Evolutionary conservation across 192 early-diverging fungal species (phyloP).

Genomic region (Linnemannia elongata): DNA sequence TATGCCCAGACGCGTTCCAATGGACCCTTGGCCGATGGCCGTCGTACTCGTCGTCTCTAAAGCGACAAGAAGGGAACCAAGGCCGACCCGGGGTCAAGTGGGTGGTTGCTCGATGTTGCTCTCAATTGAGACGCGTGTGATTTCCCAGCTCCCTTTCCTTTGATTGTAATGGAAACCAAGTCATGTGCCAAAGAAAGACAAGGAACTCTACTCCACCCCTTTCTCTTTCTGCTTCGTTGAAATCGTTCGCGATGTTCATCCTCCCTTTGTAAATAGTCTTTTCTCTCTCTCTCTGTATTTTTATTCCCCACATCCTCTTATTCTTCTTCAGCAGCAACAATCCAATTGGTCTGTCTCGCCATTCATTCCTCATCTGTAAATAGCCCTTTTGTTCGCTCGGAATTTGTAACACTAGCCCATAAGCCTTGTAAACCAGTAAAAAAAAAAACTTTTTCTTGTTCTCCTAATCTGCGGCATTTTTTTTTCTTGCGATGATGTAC

Average conservation of each 20-base stretch:
- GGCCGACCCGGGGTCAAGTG: not conserved
- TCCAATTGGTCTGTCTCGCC: not conserved
- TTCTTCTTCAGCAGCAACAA: not conserved
- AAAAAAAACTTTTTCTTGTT: not conserved
- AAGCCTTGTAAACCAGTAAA: not conserved
- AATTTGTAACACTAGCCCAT: not conserved
- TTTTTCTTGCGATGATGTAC: not conserved
- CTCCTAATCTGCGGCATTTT: not conserved
- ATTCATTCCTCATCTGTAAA: conserved; percentile 10
- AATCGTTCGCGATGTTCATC: not conserved
- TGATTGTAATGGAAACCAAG: not conserved
- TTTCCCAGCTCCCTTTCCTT: not conserved
- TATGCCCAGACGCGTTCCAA: conserved; percentile 41
- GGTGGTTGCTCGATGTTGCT: not conserved
- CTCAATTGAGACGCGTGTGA: conserved; percentile 8
- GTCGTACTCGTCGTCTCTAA: conserved; percentile 32
- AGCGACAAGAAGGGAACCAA: not conserved
- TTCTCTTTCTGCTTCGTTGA: not conserved
- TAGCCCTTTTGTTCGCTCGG: not conserved
- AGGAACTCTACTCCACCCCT: not conserved
- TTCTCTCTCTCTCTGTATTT: not conserved
- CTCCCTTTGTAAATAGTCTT: conserved; percentile 9
- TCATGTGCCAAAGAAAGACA: conserved; percentile 4
- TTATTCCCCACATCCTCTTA: not conserved
- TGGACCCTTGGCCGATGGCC: conserved; percentile 43